These are phyloP conservation scores for Rhododendron williamsianum DNA, from an alignment of 148 eudicot genomes.

Conservation along the genomic window DNA sequence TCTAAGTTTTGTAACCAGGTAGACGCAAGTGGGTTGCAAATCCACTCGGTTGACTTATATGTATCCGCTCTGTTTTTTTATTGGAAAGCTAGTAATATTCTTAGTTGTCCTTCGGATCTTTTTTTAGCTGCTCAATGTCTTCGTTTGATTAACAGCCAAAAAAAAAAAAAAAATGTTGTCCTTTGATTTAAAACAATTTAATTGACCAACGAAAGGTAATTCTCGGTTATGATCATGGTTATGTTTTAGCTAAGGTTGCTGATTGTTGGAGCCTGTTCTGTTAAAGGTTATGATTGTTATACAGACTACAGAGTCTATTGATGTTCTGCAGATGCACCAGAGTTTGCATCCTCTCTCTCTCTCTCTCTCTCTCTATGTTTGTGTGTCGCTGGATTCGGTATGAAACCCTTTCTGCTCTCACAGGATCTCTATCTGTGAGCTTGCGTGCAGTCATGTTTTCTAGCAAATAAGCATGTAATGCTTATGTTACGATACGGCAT, in stretches of 20 bases:
- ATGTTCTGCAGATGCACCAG: not conserved
- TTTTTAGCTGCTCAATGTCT: not conserved
- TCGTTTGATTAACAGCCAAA: not conserved
- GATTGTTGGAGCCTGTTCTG: not conserved
- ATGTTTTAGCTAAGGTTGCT: not conserved
- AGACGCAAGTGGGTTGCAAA: not conserved
- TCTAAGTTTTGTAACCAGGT: conserved; percentile 28
- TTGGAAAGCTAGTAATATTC: not conserved
- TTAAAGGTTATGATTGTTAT: not conserved
- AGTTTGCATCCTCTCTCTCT: not conserved
- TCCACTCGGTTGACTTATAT: not conserved
- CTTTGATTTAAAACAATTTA: not conserved
- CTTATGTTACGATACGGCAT: not conserved
- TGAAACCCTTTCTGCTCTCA: not conserved
- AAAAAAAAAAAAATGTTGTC: not conserved
- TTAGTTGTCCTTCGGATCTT: not conserved
- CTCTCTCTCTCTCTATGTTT: too few relatives aligned
- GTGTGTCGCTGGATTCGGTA: not conserved
- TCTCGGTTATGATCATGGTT: not conserved
- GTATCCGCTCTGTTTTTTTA: not conserved
- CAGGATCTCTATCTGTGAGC: not conserved
- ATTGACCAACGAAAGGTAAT: not conserved
- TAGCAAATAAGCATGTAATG: not conserved
- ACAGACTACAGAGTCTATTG: not conserved
- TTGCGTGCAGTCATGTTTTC: not conserved